These are phyloP conservation scores for Friedmanniomyces simplex DNA, from an alignment of 495 filamentous ascomycete genomes.

Conservation along the genomic window DNA sequence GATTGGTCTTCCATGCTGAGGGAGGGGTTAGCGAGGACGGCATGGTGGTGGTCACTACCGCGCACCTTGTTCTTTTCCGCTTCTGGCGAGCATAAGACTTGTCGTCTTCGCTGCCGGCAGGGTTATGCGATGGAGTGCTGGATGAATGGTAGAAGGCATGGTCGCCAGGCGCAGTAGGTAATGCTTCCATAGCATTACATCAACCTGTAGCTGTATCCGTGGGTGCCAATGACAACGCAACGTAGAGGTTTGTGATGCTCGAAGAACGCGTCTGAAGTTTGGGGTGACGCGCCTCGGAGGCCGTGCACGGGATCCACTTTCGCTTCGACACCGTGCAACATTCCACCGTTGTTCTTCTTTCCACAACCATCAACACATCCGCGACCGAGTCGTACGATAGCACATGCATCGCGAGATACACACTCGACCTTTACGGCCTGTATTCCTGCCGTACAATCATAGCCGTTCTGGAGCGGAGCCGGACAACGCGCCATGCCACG, in stretches of 20 bases:
- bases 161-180: background rate
- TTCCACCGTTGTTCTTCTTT: no score
- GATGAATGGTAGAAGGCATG: constrained; percentile 59
- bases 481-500: no score
- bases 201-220: background rate
- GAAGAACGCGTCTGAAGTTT: background rate
- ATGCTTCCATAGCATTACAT: background rate
- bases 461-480: no score
- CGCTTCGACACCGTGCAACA: no score
- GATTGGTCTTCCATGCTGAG: constrained; percentile 80
- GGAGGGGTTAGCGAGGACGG: constrained; percentile 1
- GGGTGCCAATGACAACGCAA: background rate
- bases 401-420: no score
- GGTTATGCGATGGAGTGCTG: constrained; percentile 50
- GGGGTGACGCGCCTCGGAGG: no score
- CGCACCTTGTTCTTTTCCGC: constrained; percentile 50
- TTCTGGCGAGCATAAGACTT: constrained; percentile 54
- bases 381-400: no score
- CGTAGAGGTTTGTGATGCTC: background rate
- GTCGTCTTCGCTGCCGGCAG: constrained; percentile 57
- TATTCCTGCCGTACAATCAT: no score
- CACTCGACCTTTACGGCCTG: no score
- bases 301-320: no score
- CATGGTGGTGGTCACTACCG: background rate
- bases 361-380: no score